Evolutionary conservation across 2,329 filamentous ascomycete species (phyloP).

Genomic region (Teratosphaeria viscida): DNA sequence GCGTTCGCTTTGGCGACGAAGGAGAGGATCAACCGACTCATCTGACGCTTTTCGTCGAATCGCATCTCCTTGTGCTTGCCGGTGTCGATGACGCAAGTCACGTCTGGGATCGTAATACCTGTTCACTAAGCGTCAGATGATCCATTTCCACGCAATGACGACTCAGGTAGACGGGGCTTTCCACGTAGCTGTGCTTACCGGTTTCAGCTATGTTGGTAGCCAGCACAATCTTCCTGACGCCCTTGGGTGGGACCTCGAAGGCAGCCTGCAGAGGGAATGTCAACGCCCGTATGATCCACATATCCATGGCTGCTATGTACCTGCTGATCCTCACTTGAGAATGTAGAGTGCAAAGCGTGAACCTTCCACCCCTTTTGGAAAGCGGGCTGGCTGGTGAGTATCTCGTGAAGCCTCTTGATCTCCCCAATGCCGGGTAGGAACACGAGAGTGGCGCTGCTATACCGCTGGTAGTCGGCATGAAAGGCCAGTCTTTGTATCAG

Average conservation of each 20-base stretch:
- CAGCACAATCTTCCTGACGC: constrained; percentile 82
- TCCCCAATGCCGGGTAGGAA: constrained; percentile 93
- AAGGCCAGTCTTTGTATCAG: constrained; percentile 67
- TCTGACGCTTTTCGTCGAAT: constrained; percentile 84
- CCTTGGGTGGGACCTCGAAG: constrained; percentile 72
- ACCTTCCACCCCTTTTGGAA: constrained; percentile 74
- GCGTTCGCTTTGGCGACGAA: constrained; percentile 95
- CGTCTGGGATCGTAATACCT: constrained; percentile 95
- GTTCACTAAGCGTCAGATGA: background rate
- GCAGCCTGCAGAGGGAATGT: constrained; percentile 43
- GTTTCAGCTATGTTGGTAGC: constrained; percentile 98
- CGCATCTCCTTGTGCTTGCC: constrained; percentile 97
- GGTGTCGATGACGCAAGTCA: constrained; percentile 92
- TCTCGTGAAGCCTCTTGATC: constrained; percentile 57
- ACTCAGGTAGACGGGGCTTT: background rate
- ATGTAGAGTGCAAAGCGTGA: constrained; percentile 85
- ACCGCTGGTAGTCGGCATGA: constrained; percentile 54
- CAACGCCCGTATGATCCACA: background rate
- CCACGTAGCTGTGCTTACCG: background rate
- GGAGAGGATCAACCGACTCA: constrained; percentile 82
- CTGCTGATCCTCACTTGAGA: constrained; percentile 93
- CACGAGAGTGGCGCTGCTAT: constrained; percentile 84
- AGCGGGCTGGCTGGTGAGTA: constrained; percentile 63
- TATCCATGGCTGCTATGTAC: background rate
- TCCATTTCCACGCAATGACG: background rate